These are phyloP conservation scores for Aspergillus ostianus DNA, from an alignment of 495 filamentous ascomycete genomes.

Conservation along the genomic window DNA sequence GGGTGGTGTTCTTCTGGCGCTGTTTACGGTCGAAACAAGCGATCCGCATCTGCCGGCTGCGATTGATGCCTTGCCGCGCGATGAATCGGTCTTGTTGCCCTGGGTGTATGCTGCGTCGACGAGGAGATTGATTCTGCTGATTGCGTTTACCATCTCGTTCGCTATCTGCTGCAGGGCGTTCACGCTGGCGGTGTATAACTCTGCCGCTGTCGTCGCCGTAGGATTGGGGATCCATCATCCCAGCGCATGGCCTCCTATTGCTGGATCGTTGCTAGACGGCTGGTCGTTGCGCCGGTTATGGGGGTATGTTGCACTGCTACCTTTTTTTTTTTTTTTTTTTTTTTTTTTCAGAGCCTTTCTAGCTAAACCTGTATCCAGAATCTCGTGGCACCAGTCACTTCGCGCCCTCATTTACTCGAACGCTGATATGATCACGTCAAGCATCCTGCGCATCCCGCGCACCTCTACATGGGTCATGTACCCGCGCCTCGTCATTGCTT, in stretches of 20 bases:
- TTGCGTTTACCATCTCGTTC: constrained; percentile 19
- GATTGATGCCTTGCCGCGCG: constrained; percentile 1
- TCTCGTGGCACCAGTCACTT: constrained; percentile 25
- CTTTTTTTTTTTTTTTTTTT: not conserved
- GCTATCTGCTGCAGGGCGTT: constrained; percentile 14
- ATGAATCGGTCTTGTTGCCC: constrained; percentile 9
- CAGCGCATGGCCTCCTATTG: constrained; percentile 19
- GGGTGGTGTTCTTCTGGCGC: constrained; percentile 3
- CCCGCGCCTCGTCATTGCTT: constrained; percentile 15
- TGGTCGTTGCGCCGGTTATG: constrained; percentile 18
- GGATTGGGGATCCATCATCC: constrained; percentile 8
- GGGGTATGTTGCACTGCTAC: constrained; percentile 13
- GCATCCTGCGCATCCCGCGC: constrained; percentile 11
- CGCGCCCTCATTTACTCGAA: constrained; percentile 15
- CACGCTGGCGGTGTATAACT: constrained; percentile 15
- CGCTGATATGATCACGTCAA: constrained; percentile 13
- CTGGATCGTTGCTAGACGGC: constrained; percentile 11
- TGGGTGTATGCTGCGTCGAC: not conserved
- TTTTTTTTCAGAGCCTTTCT: not conserved
- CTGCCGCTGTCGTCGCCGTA: constrained; percentile 6
- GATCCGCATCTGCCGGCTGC: constrained; percentile 6
- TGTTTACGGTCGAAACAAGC: constrained; percentile 15
- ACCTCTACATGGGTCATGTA: not conserved
- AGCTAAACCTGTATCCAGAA: constrained; percentile 6
- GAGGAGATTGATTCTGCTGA: constrained; percentile 1